A percentile compares a stretch with the other conserved stretches of the same genome.
Conservation (phyloP, 305 asterid genomes). For the Fraxinus sp. region DNA sequence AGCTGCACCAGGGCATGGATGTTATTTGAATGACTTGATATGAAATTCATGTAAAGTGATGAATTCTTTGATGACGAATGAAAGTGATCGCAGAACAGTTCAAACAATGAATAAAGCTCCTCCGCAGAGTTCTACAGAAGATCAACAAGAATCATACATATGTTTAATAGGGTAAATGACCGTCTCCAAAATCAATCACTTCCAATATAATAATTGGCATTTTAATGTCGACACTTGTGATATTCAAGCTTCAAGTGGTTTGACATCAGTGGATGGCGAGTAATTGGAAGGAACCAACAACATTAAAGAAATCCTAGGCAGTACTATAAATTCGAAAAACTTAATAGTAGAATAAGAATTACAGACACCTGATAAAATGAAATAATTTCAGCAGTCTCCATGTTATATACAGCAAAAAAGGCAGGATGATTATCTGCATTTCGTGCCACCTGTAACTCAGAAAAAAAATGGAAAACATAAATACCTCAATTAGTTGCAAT, state of each 20-base stretch:
- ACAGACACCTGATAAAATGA: conserved; percentile 80
- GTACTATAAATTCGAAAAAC: neutral
- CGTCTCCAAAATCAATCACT: neutral
- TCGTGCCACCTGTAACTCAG: conserved; percentile 65
- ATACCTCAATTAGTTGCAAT: neutral
- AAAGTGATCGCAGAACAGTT: conserved; percentile 76
- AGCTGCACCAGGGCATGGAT: conserved; percentile 78
- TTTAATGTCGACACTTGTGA: neutral
- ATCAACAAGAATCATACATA: neutral
- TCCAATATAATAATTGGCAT: neutral
- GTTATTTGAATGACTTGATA: conserved; percentile 83
- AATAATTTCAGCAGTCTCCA: conserved; percentile 89
- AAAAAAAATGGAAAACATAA: conserved; percentile 26
- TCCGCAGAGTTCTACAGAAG: conserved; percentile 77
- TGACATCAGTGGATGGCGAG: neutral
- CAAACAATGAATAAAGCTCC: conserved; percentile 79
- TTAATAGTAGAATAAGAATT: neutral
- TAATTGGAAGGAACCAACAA: neutral
- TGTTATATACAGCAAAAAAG: conserved; percentile 92
- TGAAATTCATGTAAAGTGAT: conserved; percentile 57
- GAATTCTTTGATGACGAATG: conserved; percentile 73
- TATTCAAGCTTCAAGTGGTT: neutral
- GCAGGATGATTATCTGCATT: conserved; percentile 88
- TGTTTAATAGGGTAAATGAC: neutral
- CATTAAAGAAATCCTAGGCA: neutral